phyloP scores from a whole-genome alignment of 73 alveolate genomes.

The Diophrys appendiculata region DNA sequence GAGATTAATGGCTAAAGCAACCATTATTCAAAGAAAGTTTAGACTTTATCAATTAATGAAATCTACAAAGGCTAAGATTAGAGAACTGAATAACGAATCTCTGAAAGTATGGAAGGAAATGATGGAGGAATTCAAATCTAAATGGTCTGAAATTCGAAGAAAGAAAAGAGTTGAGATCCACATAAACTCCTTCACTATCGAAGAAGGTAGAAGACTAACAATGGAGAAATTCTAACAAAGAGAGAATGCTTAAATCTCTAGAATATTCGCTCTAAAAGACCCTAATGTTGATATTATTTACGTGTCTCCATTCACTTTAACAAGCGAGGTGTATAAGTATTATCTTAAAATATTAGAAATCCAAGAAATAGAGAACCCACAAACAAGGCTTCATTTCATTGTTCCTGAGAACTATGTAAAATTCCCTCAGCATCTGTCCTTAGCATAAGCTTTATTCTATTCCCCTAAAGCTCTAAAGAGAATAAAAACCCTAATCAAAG shows the following conservation, averaged over 20 bases:
- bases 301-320: constrained; percentile 62
- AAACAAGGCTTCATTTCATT: constrained; percentile 56
- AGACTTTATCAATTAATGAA: constrained; percentile 61
- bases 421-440: constrained; percentile 55
- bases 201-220: constrained; percentile 76
- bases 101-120: constrained; percentile 63
- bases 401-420: constrained; percentile 71
- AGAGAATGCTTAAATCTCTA: constrained; percentile 69
- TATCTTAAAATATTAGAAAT: constrained; percentile 60
- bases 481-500: constrained; percentile 50
- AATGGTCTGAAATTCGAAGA: constrained; percentile 64
- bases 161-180: constrained; percentile 69
- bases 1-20: constrained; percentile 59
- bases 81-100: constrained; percentile 56
- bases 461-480: constrained; percentile 71
- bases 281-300: constrained; percentile 75
- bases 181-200: constrained; percentile 30
- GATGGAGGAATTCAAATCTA: constrained; percentile 64
- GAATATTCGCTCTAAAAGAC: constrained; percentile 66
- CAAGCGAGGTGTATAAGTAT: constrained; percentile 65
- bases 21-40: constrained; percentile 54
- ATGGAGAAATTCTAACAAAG: constrained; percentile 88
- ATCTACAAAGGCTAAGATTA: constrained; percentile 54
- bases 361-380: constrained; percentile 65
- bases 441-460: constrained; percentile 52